These are phyloP conservation scores for Colletotrichum lupini DNA, from an alignment of 2,329 filamentous ascomycete genomes.

Conservation along the genomic window DNA sequence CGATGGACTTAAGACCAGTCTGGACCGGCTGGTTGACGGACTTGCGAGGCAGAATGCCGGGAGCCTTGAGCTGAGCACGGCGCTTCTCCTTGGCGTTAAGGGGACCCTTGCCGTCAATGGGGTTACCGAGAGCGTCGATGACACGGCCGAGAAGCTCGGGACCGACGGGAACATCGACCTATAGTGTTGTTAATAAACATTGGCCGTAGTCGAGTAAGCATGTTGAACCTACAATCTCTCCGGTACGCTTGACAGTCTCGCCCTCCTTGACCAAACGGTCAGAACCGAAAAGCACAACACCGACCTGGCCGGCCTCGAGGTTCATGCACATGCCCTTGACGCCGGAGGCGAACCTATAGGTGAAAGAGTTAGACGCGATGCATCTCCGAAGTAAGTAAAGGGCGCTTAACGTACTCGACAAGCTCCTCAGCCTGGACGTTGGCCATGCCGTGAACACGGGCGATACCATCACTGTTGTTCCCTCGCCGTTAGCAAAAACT, in stretches of 20 bases:
- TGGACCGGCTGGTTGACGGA: conserved; percentile 99
- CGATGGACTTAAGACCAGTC: conserved; percentile 99
- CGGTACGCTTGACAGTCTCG: conserved; percentile 99
- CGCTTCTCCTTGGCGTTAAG: conserved; percentile 91
- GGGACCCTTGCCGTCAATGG: conserved; percentile 99
- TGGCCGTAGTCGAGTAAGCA: neutral
- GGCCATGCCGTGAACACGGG: conserved; percentile 99
- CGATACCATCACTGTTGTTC: conserved; percentile 94
- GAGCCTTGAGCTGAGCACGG: conserved; percentile 99
- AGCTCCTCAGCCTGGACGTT: conserved; percentile 99
- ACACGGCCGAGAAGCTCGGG: conserved; percentile 95
- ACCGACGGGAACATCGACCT: conserved; percentile 98
- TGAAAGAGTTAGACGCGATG: conserved; percentile 12
- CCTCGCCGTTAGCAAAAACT: conserved; percentile 29
- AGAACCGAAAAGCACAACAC: conserved; percentile 99
- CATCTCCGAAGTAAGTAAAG: conserved; percentile 20
- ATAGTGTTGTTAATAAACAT: conserved; percentile 40
- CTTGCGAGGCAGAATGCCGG: conserved; percentile 94
- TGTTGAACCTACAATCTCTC: conserved; percentile 85
- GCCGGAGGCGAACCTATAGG: conserved; percentile 91
- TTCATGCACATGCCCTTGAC: conserved; percentile 99
- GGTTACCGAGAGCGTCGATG: conserved; percentile 97
- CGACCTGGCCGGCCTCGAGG: conserved; percentile 99
- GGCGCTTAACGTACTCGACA: conserved; percentile 83
- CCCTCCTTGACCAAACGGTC: conserved; percentile 99